phyloP scores from a whole-genome alignment of 192 early-diverging fungal genomes.

The Gigaspora rosea region DNA sequence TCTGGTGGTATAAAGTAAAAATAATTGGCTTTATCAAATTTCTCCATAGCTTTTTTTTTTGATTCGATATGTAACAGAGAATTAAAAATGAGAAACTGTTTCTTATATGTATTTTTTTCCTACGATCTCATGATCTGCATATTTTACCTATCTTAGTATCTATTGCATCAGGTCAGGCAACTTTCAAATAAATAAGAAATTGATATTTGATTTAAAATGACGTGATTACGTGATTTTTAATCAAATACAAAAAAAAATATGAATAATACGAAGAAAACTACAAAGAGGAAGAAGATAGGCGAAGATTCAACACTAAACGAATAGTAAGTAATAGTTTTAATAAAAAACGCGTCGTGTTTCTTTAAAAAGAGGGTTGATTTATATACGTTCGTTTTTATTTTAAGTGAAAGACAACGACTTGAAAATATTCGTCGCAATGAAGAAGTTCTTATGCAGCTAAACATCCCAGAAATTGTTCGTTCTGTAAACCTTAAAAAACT shows the following conservation, averaged over 20 bases:
- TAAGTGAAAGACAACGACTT: slow-evolving; percentile 40
- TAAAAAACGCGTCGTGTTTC: background rate
- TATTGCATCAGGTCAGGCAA: too few relatives aligned
- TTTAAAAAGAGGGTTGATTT: background rate
- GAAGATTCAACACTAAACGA: background rate
- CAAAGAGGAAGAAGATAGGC: background rate
- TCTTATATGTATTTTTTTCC: too few relatives aligned
- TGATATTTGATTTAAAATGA: too few relatives aligned
- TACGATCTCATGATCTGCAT: too few relatives aligned
- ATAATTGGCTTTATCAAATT: background rate
- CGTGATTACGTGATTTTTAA: too few relatives aligned
- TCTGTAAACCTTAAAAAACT: slow-evolving; percentile 9
- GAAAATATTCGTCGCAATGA: slow-evolving; percentile 49
- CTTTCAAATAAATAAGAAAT: too few relatives aligned
- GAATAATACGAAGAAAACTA: too few relatives aligned
- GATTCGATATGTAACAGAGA: too few relatives aligned
- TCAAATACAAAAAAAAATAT: too few relatives aligned
- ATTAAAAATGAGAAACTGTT: too few relatives aligned
- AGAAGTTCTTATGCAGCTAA: slow-evolving; percentile 40
- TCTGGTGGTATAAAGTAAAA: background rate
- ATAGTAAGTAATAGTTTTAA: slow-evolving; percentile 1
- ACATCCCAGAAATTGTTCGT: slow-evolving; percentile 25
- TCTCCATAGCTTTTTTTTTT: background rate
- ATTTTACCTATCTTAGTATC: too few relatives aligned
- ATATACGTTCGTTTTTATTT: too few relatives aligned